A percentile compares a stretch with the other conserved stretches of the same genome.
phyloP scores from a whole-genome alignment of 2,329 filamentous ascomycete species.

The Penicillium olsonii region DNA sequence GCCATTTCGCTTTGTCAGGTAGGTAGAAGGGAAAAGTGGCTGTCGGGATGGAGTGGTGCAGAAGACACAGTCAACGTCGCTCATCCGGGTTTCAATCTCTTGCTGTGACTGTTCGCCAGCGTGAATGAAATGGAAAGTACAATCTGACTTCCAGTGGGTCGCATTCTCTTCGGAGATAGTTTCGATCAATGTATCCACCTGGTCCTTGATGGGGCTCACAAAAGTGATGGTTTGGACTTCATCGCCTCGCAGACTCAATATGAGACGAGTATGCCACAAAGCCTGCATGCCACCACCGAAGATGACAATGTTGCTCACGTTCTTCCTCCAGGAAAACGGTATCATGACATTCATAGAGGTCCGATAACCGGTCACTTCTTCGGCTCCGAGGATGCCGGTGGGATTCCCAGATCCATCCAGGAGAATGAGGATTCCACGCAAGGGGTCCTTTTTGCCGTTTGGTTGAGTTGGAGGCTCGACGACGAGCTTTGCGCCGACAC shows the following conservation, averaged over 20 bases:
- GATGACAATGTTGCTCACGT: constrained; percentile 30
- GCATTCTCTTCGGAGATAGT: constrained; percentile 1
- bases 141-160: constrained; percentile 3
- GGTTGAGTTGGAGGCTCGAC: constrained; percentile 27
- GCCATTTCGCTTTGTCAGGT: neutral
- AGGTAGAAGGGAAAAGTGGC: constrained; percentile 3
- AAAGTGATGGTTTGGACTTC: constrained; percentile 9
- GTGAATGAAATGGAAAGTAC: neutral
- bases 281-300: constrained; percentile 44
- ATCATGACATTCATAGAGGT: constrained; percentile 68
- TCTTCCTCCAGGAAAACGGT: constrained; percentile 13
- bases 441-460: constrained; percentile 51
- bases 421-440: constrained; percentile 7
- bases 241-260: constrained; percentile 43
- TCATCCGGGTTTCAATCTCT: neutral
- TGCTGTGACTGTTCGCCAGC: neutral
- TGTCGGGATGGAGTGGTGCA: constrained; percentile 6
- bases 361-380: constrained; percentile 71
- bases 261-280: constrained; percentile 41
- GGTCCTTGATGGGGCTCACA: neutral
- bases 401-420: constrained; percentile 7
- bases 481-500: constrained; percentile 15
- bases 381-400: constrained; percentile 65
- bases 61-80: constrained; percentile 6
- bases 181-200: constrained; percentile 1